These are phyloP conservation scores for Prunus yedoensis DNA, from an alignment of 331 rosid genomes.

Conservation along the genomic window DNA sequence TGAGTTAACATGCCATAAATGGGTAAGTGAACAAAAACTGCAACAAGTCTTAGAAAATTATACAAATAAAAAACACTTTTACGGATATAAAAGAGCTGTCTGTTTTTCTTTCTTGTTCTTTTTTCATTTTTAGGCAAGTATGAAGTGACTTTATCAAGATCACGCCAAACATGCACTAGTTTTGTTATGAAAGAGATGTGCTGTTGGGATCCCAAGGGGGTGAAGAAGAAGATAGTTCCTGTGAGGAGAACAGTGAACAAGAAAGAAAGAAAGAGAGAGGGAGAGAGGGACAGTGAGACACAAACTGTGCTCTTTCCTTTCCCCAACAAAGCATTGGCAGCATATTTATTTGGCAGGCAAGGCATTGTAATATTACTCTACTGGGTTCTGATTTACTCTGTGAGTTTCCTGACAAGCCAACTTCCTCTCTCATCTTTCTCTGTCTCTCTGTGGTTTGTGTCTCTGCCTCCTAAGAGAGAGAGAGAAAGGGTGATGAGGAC, in stretches of 20 bases:
- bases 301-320: constrained; percentile 37
- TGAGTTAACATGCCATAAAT: too few species aligned
- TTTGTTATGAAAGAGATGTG: constrained; percentile 10
- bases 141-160: not conserved
- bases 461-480: not conserved
- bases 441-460: not conserved
- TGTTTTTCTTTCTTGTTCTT: not conserved
- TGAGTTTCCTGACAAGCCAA: constrained; percentile 10
- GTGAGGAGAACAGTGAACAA: not conserved
- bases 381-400: not conserved
- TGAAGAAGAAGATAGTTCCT: not conserved
- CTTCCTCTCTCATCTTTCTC: not conserved
- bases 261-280: constrained; percentile 3
- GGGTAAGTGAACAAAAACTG: too few species aligned
- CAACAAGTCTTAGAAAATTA: too few species aligned
- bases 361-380: too few species aligned
- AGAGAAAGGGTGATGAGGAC: not conserved
- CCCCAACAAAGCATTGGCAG: constrained; percentile 36
- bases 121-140: not conserved
- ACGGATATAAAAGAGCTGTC: too few species aligned
- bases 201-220: constrained; percentile 41
- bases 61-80: too few species aligned
- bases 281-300: constrained; percentile 6
- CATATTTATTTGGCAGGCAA: not conserved
- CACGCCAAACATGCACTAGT: not conserved